These are phyloP conservation scores for Aspergillus ruber DNA, from an alignment of 2,329 filamentous ascomycete species.

Conservation along the genomic window DNA sequence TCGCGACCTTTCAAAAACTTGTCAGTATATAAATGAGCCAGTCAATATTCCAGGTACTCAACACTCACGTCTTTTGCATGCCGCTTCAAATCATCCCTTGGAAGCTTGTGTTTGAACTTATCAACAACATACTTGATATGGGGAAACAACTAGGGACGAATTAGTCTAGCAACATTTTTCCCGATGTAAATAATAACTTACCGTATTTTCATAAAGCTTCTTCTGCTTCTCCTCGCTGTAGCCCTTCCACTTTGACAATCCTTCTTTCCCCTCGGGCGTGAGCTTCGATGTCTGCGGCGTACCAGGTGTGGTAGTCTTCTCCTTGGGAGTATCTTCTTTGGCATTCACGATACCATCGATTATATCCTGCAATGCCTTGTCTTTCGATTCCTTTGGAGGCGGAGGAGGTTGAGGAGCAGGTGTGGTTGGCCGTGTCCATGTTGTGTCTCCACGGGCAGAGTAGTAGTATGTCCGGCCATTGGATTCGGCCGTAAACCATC, in stretches of 20 bases:
- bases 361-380: slow-evolving; percentile 73
- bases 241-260: slow-evolving; percentile 45
- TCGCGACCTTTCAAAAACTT: slow-evolving; percentile 52
- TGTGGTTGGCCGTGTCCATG: slow-evolving; percentile 71
- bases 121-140: slow-evolving; percentile 79
- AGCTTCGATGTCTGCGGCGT: slow-evolving; percentile 58
- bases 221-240: slow-evolving; percentile 72
- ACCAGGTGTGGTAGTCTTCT: slow-evolving; percentile 51
- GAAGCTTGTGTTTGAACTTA: slow-evolving; percentile 79
- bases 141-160: slow-evolving; percentile 61
- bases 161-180: slow-evolving; percentile 5
- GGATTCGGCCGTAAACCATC: slow-evolving; percentile 76
- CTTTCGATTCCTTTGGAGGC: slow-evolving; percentile 62
- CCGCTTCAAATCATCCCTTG: slow-evolving; percentile 66
- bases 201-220: slow-evolving; percentile 90
- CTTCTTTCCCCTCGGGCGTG: slow-evolving; percentile 44
- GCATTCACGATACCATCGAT: slow-evolving; percentile 76
- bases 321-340: slow-evolving; percentile 50
- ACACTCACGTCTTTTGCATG: slow-evolving; percentile 55
- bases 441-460: slow-evolving; percentile 66
- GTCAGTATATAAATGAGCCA: slow-evolving; percentile 37
- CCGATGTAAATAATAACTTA: slow-evolving; percentile 42
- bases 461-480: slow-evolving; percentile 81
- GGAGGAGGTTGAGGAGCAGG: slow-evolving; percentile 59
- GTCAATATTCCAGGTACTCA: neutral